Base-by-base conservation (phyloP, 352 stramenopile genomes). In the Globisporangium sylvaticum region DNA sequence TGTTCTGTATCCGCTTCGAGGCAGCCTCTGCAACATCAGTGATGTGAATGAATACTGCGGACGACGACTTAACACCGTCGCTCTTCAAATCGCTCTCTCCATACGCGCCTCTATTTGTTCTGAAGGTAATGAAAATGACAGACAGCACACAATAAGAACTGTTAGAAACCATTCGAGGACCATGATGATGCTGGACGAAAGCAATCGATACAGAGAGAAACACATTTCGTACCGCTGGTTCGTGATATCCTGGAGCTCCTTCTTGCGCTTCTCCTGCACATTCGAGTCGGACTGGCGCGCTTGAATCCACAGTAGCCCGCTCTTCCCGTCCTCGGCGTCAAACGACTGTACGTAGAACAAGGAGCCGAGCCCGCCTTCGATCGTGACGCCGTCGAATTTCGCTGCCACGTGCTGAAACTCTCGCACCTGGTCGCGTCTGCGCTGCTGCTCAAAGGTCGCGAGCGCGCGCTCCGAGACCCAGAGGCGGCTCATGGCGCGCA, bases 261-360 rank as follows among this genome's bases (percentile, higher is more conserved):
- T 80, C 67, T 78, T 85, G 55, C 81, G 80, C 25, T 64, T 50
- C 46, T 81, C 67, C 56, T 83, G 73, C 15, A 75, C 81, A 44
- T 88, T 77, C 42, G 77, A 88, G 69, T 90, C 84, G 14, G 77
- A 82, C 50, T 73, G 62, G 22, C 60, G 32, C 42, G 77, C 63
- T 66, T 90, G 84, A 9, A 85, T 39, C 84, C 84, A 92, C 57
- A 89, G 63, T 31, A 92, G 32, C 1, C 80, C 79, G 39, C 81
- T 66, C 18, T 68, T 56, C 12, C 68, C 59, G 0, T 15, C 56
- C 37, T 66, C 64, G 20, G 32, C 50, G 15, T 22, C 65, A 42
- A 58, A 56, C 3, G 75, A 25, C 0, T 55, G n/a, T 15, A 75
- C 64, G 27, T 81, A 59, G 46, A 71, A 70, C 61, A 69, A 50